A percentile compares a stretch with the other conserved stretches of the same genome.
phyloP scores from a whole-genome alignment of 108 stramenopile genomes.

The Bacterosira constricta region DNA sequence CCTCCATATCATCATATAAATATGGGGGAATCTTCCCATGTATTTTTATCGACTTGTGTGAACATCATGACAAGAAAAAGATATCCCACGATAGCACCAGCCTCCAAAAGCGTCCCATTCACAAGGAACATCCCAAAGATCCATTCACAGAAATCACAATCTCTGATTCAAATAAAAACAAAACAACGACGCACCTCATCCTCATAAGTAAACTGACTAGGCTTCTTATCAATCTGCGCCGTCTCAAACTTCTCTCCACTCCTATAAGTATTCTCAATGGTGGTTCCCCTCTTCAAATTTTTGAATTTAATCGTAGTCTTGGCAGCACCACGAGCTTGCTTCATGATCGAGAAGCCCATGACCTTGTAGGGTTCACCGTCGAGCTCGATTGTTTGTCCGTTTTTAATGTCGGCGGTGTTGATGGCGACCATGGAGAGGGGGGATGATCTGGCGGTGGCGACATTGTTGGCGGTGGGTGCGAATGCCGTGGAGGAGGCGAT shows the following conservation, averaged over 20 bases:
- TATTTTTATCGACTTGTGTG: too few relatives aligned
- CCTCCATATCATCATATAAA: too few relatives aligned
- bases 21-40: too few relatives aligned
- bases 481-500: background rate
- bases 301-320: constrained; percentile 94
- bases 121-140: too few relatives aligned
- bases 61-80: too few relatives aligned
- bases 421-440: constrained; percentile 66
- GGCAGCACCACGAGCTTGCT: constrained; percentile 91
- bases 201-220: constrained; percentile 84
- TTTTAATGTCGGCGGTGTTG: constrained; percentile 94
- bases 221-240: constrained; percentile 83
- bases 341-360: constrained; percentile 90
- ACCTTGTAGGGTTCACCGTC: constrained; percentile 93
- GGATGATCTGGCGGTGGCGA: constrained; percentile 7
- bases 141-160: background rate
- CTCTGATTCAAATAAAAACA: background rate
- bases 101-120: too few relatives aligned
- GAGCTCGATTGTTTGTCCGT: constrained; percentile 92
- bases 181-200: constrained; percentile 70
- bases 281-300: constrained; percentile 90
- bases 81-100: too few relatives aligned
- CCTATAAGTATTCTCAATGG: constrained; percentile 94
- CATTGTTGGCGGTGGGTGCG: background rate
- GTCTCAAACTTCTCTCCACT: constrained; percentile 91